These are phyloP conservation scores for Eutypa lata DNA, from an alignment of 2,329 filamentous ascomycete species.

Conservation along the genomic window DNA sequence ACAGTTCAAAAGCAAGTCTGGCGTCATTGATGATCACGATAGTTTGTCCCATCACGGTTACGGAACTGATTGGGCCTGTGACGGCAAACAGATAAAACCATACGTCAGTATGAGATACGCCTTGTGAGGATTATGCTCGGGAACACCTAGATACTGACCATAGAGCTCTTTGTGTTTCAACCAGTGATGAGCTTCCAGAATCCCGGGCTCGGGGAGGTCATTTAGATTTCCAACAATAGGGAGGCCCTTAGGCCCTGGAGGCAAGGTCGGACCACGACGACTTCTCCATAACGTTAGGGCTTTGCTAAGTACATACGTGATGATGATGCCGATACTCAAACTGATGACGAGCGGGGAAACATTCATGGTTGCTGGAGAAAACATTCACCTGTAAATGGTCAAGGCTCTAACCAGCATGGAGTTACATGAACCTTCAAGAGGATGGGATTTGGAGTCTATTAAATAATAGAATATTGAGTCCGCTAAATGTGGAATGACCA, in stretches of 20 bases:
- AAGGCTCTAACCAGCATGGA: no score
- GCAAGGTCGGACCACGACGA: constrained; percentile 25
- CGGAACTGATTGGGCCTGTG: constrained; percentile 31
- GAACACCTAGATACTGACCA: constrained; percentile 22
- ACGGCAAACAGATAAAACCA: neutral
- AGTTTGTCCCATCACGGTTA: constrained; percentile 39
- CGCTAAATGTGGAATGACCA: no score
- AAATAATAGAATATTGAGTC: no score
- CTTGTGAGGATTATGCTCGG: no score
- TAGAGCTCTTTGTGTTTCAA: constrained; percentile 37
- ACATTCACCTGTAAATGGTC: no score
- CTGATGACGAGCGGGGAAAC: constrained; percentile 4
- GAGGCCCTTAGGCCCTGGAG: constrained; percentile 47
- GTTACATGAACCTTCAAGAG: no score
- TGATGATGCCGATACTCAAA: constrained; percentile 3
- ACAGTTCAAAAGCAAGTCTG: constrained; percentile 32
- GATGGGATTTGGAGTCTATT: no score
- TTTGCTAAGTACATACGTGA: constrained; percentile 4
- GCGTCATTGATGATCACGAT: constrained; percentile 39
- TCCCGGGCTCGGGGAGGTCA: constrained; percentile 41
- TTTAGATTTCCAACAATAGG: constrained; percentile 48
- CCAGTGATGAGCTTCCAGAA: constrained; percentile 38
- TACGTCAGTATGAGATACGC: neutral
- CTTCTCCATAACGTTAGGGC: neutral
- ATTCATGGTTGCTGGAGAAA: no score